These are phyloP conservation scores for Hypoxylon crocopeplum DNA, from an alignment of 495 filamentous ascomycete genomes.

Conservation along the genomic window DNA sequence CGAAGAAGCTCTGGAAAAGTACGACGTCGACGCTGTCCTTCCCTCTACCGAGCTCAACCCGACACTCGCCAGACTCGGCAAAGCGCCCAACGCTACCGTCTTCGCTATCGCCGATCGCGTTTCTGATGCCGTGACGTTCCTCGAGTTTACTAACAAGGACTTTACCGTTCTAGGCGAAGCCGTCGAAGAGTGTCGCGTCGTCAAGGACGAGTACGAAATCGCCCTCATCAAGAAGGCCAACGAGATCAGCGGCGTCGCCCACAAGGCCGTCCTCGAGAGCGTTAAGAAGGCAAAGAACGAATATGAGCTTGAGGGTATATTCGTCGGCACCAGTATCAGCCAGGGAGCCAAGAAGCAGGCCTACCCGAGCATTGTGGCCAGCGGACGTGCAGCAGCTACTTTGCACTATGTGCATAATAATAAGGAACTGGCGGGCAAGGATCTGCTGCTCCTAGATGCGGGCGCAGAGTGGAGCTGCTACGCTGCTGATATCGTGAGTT, in stretches of 20 bases:
- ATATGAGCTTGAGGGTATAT: constrained; percentile 79
- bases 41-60: constrained; percentile 74
- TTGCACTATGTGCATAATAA: constrained; percentile 89
- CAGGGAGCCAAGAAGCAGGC: constrained; percentile 78
- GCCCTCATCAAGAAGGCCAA: constrained; percentile 85
- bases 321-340: constrained; percentile 76
- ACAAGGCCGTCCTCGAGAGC: constrained; percentile 71
- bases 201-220: constrained; percentile 87
- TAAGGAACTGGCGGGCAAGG: constrained; percentile 67
- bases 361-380: constrained; percentile 84
- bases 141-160: constrained; percentile 68
- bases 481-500: constrained; percentile 73
- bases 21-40: constrained; percentile 82
- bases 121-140: constrained; percentile 67
- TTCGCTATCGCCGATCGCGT: constrained; percentile 77
- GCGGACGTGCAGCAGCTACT: constrained; percentile 78
- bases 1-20: constrained; percentile 75
- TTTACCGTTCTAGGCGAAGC: constrained; percentile 69
- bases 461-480: constrained; percentile 83
- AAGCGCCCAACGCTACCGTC: constrained; percentile 58
- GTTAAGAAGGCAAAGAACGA: constrained; percentile 75
- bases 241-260: constrained; percentile 76
- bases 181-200: constrained; percentile 77
- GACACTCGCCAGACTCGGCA: constrained; percentile 58
- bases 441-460: constrained; percentile 82